A percentile compares a stretch with the other conserved stretches of the same genome.
These are phyloP conservation scores for Kokia cookei DNA, from an alignment of 441 rosid species.

Conservation along the genomic window DNA sequence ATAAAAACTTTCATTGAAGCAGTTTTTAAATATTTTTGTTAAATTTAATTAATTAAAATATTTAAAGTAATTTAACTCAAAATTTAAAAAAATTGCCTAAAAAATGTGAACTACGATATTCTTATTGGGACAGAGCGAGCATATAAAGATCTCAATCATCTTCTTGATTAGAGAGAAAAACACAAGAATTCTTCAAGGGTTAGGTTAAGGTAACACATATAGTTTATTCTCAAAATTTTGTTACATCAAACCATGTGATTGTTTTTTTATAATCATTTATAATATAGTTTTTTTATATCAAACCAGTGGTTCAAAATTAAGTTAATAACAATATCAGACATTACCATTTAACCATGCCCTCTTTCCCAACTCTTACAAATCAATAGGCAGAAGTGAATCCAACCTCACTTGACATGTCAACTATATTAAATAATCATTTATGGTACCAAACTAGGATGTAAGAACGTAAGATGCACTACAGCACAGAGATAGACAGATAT, in stretches of 20 bases:
- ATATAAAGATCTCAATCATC: neutral
- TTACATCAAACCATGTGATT: neutral
- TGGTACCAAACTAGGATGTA: neutral
- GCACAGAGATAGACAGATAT: neutral
- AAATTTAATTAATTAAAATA: too few relatives aligned
- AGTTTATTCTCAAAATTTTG: neutral
- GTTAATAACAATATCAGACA: neutral
- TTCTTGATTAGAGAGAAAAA: neutral
- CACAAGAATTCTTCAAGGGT: neutral
- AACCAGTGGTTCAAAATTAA: neutral
- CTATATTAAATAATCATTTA: neutral
- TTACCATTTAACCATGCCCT: neutral
- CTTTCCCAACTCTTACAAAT: neutral
- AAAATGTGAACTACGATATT: too few relatives aligned
- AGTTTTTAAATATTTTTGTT: too few relatives aligned
- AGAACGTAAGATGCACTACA: neutral
- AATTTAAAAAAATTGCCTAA: too few relatives aligned
- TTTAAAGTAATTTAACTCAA: too few relatives aligned
- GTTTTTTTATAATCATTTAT: neutral
- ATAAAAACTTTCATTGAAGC: too few relatives aligned
- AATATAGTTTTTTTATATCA: neutral
- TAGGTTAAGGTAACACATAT: neutral
- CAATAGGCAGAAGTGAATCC: neutral
- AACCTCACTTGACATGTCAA: neutral
- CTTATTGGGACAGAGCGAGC: neutral